Conservation (phyloP, 768 basidiomycete genomes). For the Crassisporium funariophilum region DNA sequence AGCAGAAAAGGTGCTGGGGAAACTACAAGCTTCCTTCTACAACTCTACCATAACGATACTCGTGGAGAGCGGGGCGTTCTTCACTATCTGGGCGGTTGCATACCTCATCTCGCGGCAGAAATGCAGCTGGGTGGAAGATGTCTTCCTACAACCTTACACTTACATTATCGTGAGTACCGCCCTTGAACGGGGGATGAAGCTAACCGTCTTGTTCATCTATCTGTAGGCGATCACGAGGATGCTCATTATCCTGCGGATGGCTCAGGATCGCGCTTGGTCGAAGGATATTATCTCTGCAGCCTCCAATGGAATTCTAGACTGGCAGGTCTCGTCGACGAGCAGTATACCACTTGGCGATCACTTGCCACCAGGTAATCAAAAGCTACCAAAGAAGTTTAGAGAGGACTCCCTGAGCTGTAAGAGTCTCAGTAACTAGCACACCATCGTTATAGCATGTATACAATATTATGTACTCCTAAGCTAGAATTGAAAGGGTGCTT, state of each 20-base stretch:
- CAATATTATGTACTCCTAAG: background rate
- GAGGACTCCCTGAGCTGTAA: conserved; percentile 21
- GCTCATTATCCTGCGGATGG: conserved; percentile 41
- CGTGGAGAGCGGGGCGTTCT: conserved; percentile 43
- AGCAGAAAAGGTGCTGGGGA: conserved; percentile 36
- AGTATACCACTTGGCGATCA: conserved; percentile 29
- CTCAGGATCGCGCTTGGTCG: conserved; percentile 42
- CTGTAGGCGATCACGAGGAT: conserved; percentile 38
- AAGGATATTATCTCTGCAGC: conserved; percentile 35
- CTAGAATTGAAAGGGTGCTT: too few relatives aligned
- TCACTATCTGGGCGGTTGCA: conserved; percentile 35
- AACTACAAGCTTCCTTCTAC: conserved; percentile 38
- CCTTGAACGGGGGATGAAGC: background rate
- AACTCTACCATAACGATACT: conserved; percentile 36
- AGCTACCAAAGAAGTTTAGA: conserved; percentile 23
- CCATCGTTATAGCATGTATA: background rate
- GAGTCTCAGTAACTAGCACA: conserved; percentile 7
- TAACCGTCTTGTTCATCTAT: background rate
- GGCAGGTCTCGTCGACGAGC: conserved; percentile 40
- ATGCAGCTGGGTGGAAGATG: conserved; percentile 27
- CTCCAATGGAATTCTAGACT: conserved; percentile 35
- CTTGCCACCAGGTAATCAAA: conserved; percentile 11
- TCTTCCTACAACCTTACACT: conserved; percentile 34
- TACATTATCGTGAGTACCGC: conserved; percentile 31
- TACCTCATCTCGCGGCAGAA: conserved; percentile 28